phyloP scores from a whole-genome alignment of 768 basidiomycete genomes.

The Cystofilobasidium ferigula region DNA sequence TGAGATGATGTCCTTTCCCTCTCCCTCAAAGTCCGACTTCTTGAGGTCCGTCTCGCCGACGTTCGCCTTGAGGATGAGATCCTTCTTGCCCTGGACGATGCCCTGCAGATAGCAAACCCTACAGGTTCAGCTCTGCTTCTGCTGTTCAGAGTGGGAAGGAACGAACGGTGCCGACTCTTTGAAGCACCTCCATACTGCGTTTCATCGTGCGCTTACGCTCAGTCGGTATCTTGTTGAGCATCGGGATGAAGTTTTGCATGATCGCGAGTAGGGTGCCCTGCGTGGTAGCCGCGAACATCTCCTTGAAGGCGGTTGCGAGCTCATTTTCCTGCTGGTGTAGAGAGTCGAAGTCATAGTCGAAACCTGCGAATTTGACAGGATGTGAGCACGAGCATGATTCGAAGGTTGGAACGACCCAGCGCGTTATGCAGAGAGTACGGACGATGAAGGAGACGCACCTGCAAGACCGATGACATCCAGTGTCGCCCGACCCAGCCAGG shows the following conservation, averaged over 20 bases:
- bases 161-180: background rate
- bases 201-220: background rate
- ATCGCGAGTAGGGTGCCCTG: constrained; percentile 9
- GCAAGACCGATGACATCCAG: constrained; percentile 22
- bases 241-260: constrained; percentile 11
- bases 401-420: no score
- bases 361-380: background rate
- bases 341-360: constrained; percentile 13
- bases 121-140: background rate
- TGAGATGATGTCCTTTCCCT: constrained; percentile 11
- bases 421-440: no score
- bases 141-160: background rate
- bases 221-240: constrained; percentile 6
- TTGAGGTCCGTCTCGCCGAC: constrained; percentile 13
- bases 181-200: background rate
- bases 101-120: background rate
- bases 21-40: constrained; percentile 16
- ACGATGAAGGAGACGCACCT: background rate
- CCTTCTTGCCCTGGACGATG: constrained; percentile 38
- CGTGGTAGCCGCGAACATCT: constrained; percentile 12
- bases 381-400: background rate
- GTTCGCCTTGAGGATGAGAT: constrained; percentile 22
- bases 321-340: constrained; percentile 17
- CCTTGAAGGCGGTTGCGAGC: constrained; percentile 19
- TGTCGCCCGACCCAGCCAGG: constrained; percentile 17